Percentiles rank a stretch among this genome's conserved stretches.
These are phyloP conservation scores for Fusarium sp. DNA, from an alignment of 2,329 filamentous ascomycete genomes.

Conservation along the genomic window DNA sequence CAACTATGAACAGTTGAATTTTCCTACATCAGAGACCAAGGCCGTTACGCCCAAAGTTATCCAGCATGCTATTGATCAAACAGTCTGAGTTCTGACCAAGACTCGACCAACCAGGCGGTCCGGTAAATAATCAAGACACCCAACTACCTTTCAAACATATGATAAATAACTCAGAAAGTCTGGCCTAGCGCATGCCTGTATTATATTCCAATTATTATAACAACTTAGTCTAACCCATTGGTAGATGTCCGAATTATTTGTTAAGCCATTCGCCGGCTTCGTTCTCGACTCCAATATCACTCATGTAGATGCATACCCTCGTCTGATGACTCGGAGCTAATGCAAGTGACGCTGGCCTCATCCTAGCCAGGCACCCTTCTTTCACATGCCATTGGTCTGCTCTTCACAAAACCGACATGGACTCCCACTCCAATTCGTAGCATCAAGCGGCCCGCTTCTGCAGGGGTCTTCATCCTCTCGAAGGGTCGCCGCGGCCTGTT, in stretches of 20 bases:
- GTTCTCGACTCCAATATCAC: constrained; percentile 20
- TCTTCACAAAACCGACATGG: constrained; percentile 40
- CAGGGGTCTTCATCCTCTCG: constrained; percentile 42
- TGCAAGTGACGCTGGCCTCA: constrained; percentile 50
- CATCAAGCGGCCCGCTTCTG: constrained; percentile 49
- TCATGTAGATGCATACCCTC: constrained; percentile 27
- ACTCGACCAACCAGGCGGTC: no score
- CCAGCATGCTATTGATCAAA: no score
- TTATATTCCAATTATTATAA: no score
- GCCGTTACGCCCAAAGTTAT: no score
- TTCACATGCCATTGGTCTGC: constrained; percentile 40
- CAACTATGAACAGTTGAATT: neutral
- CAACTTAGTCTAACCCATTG: neutral
- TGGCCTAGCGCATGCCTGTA: no score
- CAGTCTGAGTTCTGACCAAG: no score
- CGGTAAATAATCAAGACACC: no score
- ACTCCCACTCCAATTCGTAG: constrained; percentile 39
- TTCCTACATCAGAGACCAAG: no score
- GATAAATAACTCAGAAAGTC: no score
- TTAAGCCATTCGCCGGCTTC: neutral
- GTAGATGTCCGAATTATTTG: no score
- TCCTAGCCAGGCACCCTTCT: constrained; percentile 43
- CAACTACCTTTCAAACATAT: no score
- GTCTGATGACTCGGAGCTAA: constrained; percentile 46
- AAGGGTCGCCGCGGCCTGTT: constrained; percentile 43